Evolutionary conservation across 441 rosid species (phyloP).

Genomic region (Pelargonium fulgidum): DNA sequence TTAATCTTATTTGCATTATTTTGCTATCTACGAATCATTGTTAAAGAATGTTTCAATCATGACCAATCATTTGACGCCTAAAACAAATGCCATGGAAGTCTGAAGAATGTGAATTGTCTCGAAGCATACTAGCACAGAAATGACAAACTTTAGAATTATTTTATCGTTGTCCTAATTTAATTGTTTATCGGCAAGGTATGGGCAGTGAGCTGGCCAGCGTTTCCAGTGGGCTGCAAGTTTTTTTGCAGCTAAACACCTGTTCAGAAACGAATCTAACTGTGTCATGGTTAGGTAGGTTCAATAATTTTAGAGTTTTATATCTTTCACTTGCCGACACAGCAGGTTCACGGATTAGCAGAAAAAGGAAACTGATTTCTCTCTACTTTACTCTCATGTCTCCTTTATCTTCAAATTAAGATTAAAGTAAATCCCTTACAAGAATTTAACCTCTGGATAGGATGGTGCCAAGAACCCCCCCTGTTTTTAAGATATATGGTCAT

Average conservation of each 20-base stretch:
- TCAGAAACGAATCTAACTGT: slow-evolving; percentile 23
- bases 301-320: background rate
- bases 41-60: slow-evolving; percentile 7
- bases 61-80: slow-evolving; percentile 29
- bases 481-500: no score
- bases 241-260: slow-evolving; percentile 8
- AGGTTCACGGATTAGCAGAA: slow-evolving; percentile 3
- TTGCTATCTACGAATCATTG: slow-evolving; percentile 3
- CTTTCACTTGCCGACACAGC: slow-evolving; percentile 31
- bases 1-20: background rate
- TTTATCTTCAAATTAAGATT: background rate
- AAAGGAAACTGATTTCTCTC: background rate
- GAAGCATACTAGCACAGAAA: slow-evolving; percentile 10
- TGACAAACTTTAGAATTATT: background rate
- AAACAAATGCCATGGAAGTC: background rate
- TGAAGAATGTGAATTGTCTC: slow-evolving; percentile 13
- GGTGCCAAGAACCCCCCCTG: no score
- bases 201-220: slow-evolving; percentile 17
- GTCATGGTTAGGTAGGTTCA: slow-evolving; percentile 19
- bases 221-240: slow-evolving; percentile 7
- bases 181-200: slow-evolving; percentile 11
- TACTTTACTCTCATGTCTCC: slow-evolving; percentile 1
- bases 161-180: background rate
- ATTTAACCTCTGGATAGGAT: no score
- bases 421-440: background rate